phyloP scores from a whole-genome alignment of 352 stramenopile genomes.

The Globisporangium uncinulatum region DNA sequence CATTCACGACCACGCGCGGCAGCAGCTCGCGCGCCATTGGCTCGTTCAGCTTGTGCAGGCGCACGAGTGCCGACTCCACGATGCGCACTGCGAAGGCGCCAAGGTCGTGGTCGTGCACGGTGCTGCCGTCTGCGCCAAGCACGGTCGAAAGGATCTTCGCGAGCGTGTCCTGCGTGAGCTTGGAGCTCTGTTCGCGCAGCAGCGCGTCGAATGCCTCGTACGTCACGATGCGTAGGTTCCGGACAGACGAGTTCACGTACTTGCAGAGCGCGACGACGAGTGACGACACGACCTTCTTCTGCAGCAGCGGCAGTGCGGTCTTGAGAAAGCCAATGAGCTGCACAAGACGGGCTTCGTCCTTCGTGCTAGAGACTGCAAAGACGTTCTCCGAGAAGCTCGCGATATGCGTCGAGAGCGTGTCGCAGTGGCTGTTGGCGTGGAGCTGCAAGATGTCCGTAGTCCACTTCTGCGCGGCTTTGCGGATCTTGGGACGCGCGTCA shows the following conservation, averaged over 20 bases:
- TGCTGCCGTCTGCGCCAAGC: slow-evolving; percentile 54
- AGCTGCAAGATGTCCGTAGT: slow-evolving; percentile 68
- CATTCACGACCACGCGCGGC: slow-evolving; percentile 62
- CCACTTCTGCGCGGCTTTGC: slow-evolving; percentile 73
- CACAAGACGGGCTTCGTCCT: slow-evolving; percentile 71
- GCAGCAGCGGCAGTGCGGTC: slow-evolving; percentile 64
- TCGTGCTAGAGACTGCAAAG: slow-evolving; percentile 50
- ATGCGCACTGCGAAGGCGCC: slow-evolving; percentile 67
- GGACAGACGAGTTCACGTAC: slow-evolving; percentile 66
- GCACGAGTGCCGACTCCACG: slow-evolving; percentile 53
- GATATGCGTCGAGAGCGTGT: slow-evolving; percentile 82
- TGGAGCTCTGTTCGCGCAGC: slow-evolving; percentile 39
- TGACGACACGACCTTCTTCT: slow-evolving; percentile 74
- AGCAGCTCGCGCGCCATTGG: slow-evolving; percentile 56
- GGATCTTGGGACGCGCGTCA: slow-evolving; percentile 78
- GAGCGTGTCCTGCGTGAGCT: slow-evolving; percentile 63
- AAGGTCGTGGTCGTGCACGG: slow-evolving; percentile 50
- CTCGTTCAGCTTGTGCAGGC: slow-evolving; percentile 52
- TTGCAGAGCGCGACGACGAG: slow-evolving; percentile 69
- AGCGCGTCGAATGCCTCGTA: slow-evolving; percentile 69
- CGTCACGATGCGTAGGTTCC: slow-evolving; percentile 74
- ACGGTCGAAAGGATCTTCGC: slow-evolving; percentile 54
- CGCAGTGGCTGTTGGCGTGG: slow-evolving; percentile 62
- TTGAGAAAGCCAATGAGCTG: slow-evolving; percentile 81
- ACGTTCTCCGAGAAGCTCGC: slow-evolving; percentile 85